Evolutionary conservation across 805 yeast genomes (phyloP).

Genomic region (Metschnikowia aberdeeniae): DNA sequence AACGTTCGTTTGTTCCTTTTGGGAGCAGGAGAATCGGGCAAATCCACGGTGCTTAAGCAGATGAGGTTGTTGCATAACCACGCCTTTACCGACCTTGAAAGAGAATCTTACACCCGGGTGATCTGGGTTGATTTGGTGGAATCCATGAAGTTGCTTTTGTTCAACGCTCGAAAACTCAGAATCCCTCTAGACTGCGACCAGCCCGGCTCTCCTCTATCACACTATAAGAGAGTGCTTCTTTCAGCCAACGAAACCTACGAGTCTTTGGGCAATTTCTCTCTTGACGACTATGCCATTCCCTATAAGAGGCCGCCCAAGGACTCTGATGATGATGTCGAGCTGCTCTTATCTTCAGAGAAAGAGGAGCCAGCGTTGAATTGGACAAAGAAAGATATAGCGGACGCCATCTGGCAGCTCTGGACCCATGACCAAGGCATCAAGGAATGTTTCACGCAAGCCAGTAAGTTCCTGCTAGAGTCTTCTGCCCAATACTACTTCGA

Average conservation of each 20-base stretch:
- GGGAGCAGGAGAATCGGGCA: constrained; percentile 95
- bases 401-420: constrained; percentile 72
- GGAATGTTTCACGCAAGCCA: constrained; percentile 54
- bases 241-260: constrained; percentile 38
- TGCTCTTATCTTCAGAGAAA: constrained; percentile 6
- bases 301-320: constrained; percentile 7
- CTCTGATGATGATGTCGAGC: constrained; percentile 4
- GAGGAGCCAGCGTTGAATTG: constrained; percentile 7
- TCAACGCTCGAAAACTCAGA: constrained; percentile 67
- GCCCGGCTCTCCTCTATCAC: constrained; percentile 42
- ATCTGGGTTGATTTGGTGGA: constrained; percentile 92
- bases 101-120: constrained; percentile 75
- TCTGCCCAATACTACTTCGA: constrained; percentile 80
- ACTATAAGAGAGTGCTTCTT: constrained; percentile 47
- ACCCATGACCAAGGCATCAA: constrained; percentile 60
- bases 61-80: constrained; percentile 80
- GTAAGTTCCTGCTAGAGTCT: constrained; percentile 81
- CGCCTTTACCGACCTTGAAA: constrained; percentile 77
- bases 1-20: constrained; percentile 70
- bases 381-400: constrained; percentile 54
- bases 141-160: constrained; percentile 69
- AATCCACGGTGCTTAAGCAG: constrained; percentile 88
- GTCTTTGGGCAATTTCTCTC: constrained; percentile 9
- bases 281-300: constrained; percentile 16
- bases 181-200: constrained; percentile 64